Conservation (phyloP, 768 basidiomycete genomes). For the Kwoniella dejecticola region DNA sequence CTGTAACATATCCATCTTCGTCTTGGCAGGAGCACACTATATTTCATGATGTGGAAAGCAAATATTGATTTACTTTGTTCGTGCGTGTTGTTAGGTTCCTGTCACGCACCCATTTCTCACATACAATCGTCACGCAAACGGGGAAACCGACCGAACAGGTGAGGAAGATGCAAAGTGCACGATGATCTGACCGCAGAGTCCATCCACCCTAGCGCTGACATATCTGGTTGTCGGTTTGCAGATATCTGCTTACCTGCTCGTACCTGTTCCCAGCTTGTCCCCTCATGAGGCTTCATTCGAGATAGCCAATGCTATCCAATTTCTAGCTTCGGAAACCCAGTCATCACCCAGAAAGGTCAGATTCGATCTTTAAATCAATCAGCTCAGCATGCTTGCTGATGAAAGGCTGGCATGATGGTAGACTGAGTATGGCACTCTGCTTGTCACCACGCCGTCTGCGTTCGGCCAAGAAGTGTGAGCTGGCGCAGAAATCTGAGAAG, state of each 20-base stretch:
- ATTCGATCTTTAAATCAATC: no score
- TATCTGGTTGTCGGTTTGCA: no score
- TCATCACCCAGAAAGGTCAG: slow-evolving; percentile 31
- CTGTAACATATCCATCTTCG: background rate
- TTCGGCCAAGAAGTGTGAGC: slow-evolving; percentile 49
- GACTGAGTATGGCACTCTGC: slow-evolving; percentile 42
- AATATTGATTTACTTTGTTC: background rate
- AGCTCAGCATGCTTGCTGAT: background rate
- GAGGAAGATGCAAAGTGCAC: slow-evolving; percentile 3
- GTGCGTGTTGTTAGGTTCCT: slow-evolving; percentile 41
- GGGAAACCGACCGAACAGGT: slow-evolving; percentile 47
- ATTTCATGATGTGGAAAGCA: background rate
- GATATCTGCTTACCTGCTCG: slow-evolving; percentile 44
- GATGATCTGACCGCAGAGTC: no score
- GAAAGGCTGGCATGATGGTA: no score
- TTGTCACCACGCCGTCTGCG: slow-evolving; percentile 42
- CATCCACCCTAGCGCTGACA: no score
- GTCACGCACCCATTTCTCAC: slow-evolving; percentile 46
- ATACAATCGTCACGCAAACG: slow-evolving; percentile 49
- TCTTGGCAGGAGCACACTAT: background rate
- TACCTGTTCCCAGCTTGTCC: slow-evolving; percentile 27
- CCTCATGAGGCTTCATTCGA: slow-evolving; percentile 25
- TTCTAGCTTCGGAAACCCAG: slow-evolving; percentile 33
- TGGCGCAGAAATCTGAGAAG: background rate
- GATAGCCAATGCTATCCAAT: slow-evolving; percentile 30